phyloP scores from a whole-genome alignment of 2,329 filamentous ascomycete species.

The Curvularia eragrostidis region DNA sequence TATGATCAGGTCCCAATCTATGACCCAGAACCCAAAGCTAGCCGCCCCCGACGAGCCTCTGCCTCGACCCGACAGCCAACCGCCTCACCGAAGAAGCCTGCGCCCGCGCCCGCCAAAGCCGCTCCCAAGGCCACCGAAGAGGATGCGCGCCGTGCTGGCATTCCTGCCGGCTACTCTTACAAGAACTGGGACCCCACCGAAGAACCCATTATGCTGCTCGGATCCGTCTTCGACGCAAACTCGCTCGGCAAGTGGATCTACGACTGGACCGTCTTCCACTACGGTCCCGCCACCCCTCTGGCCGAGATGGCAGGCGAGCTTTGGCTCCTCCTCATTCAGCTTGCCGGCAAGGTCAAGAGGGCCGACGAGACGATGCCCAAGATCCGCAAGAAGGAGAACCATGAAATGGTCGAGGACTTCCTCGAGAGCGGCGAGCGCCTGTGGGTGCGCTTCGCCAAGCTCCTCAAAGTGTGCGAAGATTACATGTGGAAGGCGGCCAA shows the following conservation, averaged over 20 bases:
- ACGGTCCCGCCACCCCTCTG: slow-evolving; percentile 81
- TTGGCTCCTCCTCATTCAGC: slow-evolving; percentile 92
- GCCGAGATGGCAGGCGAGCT: slow-evolving; percentile 92
- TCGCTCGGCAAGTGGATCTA: slow-evolving; percentile 99
- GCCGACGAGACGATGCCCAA: slow-evolving; percentile 78
- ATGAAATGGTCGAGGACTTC: slow-evolving; percentile 87
- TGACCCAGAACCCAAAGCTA: slow-evolving; percentile 53
- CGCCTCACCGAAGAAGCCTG: slow-evolving; percentile 46
- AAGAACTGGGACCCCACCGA: slow-evolving; percentile 99
- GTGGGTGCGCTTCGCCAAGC: slow-evolving; percentile 80
- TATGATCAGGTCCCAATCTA: slow-evolving; percentile 59
- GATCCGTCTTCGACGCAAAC: slow-evolving; percentile 96
- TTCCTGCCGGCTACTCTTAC: slow-evolving; percentile 88
- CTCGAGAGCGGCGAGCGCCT: slow-evolving; percentile 86
- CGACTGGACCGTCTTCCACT: slow-evolving; percentile 95
- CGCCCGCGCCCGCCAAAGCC: slow-evolving; percentile 39
- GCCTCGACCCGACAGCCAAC: slow-evolving; percentile 56
- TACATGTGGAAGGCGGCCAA: slow-evolving; percentile 94
- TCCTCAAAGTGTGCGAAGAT: slow-evolving; percentile 89
- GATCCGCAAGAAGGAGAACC: slow-evolving; percentile 75
- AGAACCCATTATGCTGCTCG: slow-evolving; percentile 90
- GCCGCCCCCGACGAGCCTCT: slow-evolving; percentile 62
- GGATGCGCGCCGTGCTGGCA: slow-evolving; percentile 68
- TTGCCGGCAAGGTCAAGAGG: slow-evolving; percentile 91
- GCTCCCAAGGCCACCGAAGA: slow-evolving; percentile 66